Percentiles rank a stretch among this genome's conserved stretches.
These are phyloP conservation scores for Trametopsis cervina DNA, from an alignment of 768 basidiomycete genomes.

Conservation along the genomic window DNA sequence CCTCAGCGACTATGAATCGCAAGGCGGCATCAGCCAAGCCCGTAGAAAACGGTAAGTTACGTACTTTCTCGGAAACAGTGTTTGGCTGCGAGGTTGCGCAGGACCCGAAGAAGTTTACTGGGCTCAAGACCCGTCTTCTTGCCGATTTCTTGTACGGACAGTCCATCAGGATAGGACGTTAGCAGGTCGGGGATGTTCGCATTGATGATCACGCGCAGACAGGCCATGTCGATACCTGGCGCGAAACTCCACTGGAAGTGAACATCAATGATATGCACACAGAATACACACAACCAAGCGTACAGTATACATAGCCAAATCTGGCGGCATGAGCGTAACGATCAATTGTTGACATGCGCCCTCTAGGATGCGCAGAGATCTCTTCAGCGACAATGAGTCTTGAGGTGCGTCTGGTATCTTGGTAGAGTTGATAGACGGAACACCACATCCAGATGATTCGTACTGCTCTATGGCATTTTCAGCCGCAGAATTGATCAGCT, in stretches of 20 bases:
- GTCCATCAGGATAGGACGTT: not conserved
- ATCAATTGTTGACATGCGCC: not conserved
- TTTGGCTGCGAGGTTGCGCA: not conserved
- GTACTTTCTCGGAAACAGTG: not conserved
- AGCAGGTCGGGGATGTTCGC: not conserved
- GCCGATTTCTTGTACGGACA: not conserved
- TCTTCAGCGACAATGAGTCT: not conserved
- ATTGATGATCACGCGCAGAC: not conserved
- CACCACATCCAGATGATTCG: not conserved
- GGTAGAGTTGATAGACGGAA: not conserved
- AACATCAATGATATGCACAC: not conserved
- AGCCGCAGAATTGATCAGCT: not conserved
- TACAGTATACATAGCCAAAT: not conserved
- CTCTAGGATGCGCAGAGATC: not conserved
- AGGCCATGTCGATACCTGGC: not conserved
- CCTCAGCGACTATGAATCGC: not conserved
- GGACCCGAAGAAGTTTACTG: not conserved
- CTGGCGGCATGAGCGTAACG: not conserved
- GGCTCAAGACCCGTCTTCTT: not conserved
- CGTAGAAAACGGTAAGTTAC: not conserved
- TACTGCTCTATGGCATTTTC: not conserved
- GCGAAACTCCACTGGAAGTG: not conserved
- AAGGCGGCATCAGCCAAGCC: not conserved
- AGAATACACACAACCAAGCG: too few species aligned
- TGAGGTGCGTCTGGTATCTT: not conserved